Evolutionary conservation across 129 eudicot species (phyloP).

Genomic region (Escallonia herrerae): DNA sequence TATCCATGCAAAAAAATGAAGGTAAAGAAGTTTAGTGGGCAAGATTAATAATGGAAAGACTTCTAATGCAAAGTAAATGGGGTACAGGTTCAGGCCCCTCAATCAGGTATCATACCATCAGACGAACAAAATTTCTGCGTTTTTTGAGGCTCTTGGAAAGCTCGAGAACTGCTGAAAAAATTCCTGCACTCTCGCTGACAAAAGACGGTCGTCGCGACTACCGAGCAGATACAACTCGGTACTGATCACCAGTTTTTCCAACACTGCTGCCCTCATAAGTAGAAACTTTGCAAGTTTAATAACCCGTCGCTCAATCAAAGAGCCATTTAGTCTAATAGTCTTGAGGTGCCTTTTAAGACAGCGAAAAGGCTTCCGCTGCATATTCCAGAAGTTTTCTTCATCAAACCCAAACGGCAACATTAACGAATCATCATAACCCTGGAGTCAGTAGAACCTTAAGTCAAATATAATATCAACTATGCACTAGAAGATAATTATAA

Average conservation of each 20-base stretch:
- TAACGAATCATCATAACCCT: not conserved
- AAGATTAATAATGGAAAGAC: too few species aligned
- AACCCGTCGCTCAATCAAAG: not conserved
- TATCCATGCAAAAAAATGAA: too few species aligned
- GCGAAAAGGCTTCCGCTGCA: slow-evolving; percentile 9
- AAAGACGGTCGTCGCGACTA: not conserved
- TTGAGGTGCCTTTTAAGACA: slow-evolving; percentile 12
- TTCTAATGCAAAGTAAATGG: too few species aligned
- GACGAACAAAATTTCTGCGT: slow-evolving; percentile 6
- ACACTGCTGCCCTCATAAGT: slow-evolving; percentile 1
- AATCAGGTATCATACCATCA: not conserved
- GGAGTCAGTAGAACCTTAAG: not conserved
- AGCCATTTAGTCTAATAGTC: not conserved
- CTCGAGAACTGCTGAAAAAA: not conserved
- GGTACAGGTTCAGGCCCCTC: too few species aligned
- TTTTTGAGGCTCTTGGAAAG: slow-evolving; percentile 8
- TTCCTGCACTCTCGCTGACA: not conserved
- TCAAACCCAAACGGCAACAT: not conserved
- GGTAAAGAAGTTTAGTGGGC: too few species aligned
- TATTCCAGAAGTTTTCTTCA: slow-evolving; percentile 12
- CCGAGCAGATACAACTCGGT: not conserved
- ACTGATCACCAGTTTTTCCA: slow-evolving; percentile 14
- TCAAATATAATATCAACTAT: not conserved
- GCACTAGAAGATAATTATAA: not conserved
- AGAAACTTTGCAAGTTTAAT: slow-evolving; percentile 18